phyloP scores from a whole-genome alignment of 768 basidiomycete genomes.

The Mycena metata region DNA sequence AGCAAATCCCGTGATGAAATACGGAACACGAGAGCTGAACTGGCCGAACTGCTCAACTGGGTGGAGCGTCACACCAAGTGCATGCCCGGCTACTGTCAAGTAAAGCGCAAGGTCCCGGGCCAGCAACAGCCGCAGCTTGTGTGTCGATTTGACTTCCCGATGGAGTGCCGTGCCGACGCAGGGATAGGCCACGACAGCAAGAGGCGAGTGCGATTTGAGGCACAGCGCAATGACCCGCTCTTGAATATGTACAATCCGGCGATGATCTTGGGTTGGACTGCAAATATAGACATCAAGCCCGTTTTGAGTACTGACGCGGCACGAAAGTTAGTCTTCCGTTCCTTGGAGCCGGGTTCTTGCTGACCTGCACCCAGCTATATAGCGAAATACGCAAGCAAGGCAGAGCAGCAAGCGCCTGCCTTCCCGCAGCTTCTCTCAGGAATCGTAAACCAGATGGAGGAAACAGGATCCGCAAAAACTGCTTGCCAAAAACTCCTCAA shows the following conservation, averaged over 20 bases:
- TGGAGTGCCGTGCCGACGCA: slow-evolving; percentile 13
- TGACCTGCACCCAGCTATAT: slow-evolving; percentile 27
- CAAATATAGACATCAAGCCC: slow-evolving; percentile 43
- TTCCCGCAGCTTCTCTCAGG: slow-evolving; percentile 23
- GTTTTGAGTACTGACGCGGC: slow-evolving; percentile 38
- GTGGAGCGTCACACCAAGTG: slow-evolving; percentile 43
- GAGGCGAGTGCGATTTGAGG: slow-evolving; percentile 25
- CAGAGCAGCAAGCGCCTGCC: slow-evolving; percentile 33
- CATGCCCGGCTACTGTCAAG: slow-evolving; percentile 43
- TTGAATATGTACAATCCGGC: slow-evolving; percentile 40
- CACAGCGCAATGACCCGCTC: slow-evolving; percentile 36
- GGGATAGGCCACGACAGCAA: slow-evolving; percentile 30
- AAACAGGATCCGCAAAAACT: slow-evolving; percentile 31
- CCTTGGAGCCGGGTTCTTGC: too few species aligned
- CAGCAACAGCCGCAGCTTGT: slow-evolving; percentile 25
- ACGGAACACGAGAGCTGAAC: slow-evolving; percentile 39
- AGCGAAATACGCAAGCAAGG: slow-evolving; percentile 35
- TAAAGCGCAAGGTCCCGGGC: slow-evolving; percentile 37
- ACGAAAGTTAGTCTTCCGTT: background rate
- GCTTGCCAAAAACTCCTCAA: slow-evolving; percentile 43
- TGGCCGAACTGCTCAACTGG: slow-evolving; percentile 41
- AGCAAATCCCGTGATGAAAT: slow-evolving; percentile 14
- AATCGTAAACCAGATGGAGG: slow-evolving; percentile 24
- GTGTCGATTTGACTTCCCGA: slow-evolving; percentile 39
- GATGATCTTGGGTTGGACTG: slow-evolving; percentile 41